Evolutionary conservation across 805 yeast species (phyloP), one percentile per base, ranked within the genome.

Genomic region (Pichia eremophila): DNA sequence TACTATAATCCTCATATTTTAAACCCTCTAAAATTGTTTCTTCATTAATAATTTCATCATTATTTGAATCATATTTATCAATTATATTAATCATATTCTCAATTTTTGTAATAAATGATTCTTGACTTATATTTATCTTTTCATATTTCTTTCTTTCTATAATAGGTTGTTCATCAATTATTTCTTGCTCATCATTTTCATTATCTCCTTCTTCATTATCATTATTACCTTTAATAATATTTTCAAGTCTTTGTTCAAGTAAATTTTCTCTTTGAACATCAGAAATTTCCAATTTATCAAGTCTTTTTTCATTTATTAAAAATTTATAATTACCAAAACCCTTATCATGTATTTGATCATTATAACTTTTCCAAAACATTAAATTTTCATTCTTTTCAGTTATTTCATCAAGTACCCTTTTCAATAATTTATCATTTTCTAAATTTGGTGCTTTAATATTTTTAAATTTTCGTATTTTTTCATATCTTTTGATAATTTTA

Each of bases 11-110:
- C 4, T 46, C 45, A 10, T 35, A 31, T 32, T 53, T 45, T 27
- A 60, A 48, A 4, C 59, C 63, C 28, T 49, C 50, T 37, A 57
- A 60, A 19, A 53, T 51, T 29, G 45, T 41, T 8, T 46, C 47
- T 12, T 54, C 56, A 27, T 47, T 39, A 18, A 45, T 37, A 10
- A 46, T 45, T 19, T 14, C 17, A 14, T 51, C 36, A 18, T 51
- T 44, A 18, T 46, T 15, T 8, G 25, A 22, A 22, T 22, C 28
- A 19, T 9, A 46, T n/a, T 22, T 45, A 41, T 12, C 39, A 17
- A 36, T n/a, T 9, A 36, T 14, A 17, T 45, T 44, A 4, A 54
- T 32, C 52, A 52, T 51, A 14, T 43, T 49, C 7, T 44, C 31
- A n/a, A 59, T 42, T 22, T 57, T 52, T 14, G 51, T 51, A 11